phyloP scores from a whole-genome alignment of 2,329 filamentous ascomycete species.

The Sporothrix humicola region DNA sequence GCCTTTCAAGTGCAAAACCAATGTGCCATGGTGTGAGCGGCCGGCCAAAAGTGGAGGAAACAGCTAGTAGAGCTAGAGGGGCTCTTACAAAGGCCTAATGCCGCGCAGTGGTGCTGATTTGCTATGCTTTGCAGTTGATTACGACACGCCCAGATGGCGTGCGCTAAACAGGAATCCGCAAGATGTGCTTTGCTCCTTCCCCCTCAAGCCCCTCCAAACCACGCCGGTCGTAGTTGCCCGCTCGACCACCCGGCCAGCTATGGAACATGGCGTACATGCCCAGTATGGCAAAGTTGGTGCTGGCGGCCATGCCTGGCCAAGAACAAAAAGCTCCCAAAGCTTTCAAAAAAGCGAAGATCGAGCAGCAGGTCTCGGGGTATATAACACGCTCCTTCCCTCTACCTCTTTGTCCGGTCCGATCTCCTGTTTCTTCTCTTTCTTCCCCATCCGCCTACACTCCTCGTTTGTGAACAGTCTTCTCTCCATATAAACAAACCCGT shows the following conservation, averaged over 20 bases:
- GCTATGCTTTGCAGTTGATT: constrained; percentile 34
- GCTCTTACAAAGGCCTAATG: constrained; percentile 22
- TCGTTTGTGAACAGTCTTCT: constrained; percentile 7
- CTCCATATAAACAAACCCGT: neutral
- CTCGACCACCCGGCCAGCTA: constrained; percentile 17
- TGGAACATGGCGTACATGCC: neutral
- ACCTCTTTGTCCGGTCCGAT: neutral
- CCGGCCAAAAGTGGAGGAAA: neutral
- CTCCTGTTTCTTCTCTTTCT: neutral
- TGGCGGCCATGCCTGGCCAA: neutral
- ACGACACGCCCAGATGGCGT: constrained; percentile 31
- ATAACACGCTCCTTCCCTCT: constrained; percentile 22
- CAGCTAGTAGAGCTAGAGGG: constrained; percentile 15
- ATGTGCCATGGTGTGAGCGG: neutral
- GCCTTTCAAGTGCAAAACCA: neutral
- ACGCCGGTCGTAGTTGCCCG: constrained; percentile 19
- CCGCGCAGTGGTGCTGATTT: constrained; percentile 3
- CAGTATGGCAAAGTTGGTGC: no score
- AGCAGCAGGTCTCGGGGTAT: constrained; percentile 24
- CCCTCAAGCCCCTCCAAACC: neutral
- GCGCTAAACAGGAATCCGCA: constrained; percentile 25
- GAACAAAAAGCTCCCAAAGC: neutral
- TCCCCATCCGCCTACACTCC: neutral
- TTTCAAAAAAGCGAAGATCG: neutral
- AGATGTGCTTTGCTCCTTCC: constrained; percentile 13